Evolutionary conservation across 352 stramenopile species (phyloP), one percentile per base, ranked within the genome.

Genomic region (Saprolegnia diclina): DNA sequence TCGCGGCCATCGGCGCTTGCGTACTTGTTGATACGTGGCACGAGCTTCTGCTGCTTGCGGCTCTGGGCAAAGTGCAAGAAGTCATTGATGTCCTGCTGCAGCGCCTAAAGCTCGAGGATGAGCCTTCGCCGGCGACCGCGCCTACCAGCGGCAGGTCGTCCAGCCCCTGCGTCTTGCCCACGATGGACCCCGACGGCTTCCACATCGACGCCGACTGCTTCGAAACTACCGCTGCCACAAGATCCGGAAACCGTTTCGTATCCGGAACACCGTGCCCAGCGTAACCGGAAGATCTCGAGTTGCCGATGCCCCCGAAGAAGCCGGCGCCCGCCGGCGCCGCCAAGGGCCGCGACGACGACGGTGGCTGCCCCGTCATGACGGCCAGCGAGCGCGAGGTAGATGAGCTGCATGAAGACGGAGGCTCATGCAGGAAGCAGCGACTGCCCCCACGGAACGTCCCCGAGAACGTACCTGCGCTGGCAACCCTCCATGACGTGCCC

Each of bases 1-100:
- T 16, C 29, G 5, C 5, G 29, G 10, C 4, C 22, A 22, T 11
- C 22, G 24, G 19, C 26, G 5, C 52, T 5, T 24, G 19, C 50
- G 29, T 67, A 89, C 83, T 75, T 87, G 66, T 88, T 80, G 40
- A 91, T 76, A 44, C 82, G 83, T 3, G 81, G 81, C 5, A 91
- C 56, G 54, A 71, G 57, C 62, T 76, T 73, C 48, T 70, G 65
- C 40, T 87, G 77, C 38, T 76, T 78, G 57, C 87, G 79, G 37
- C 75, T 73, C 62, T 86, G 71, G 26, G 78, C 74, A 56, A 77
- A 78, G 63, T 82, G 64, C 46, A 87, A 44, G 56, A 91, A 67
- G 65, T 90, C 83, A 35, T 87, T 79, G 21, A 91, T 64, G 61
- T 91, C 80, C 71, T 89, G 79, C 63, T 89, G 80, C 22, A 78